Conservation (phyloP, 2,329 filamentous ascomycete genomes). For the Pseudogymnoascus sp. region DNA sequence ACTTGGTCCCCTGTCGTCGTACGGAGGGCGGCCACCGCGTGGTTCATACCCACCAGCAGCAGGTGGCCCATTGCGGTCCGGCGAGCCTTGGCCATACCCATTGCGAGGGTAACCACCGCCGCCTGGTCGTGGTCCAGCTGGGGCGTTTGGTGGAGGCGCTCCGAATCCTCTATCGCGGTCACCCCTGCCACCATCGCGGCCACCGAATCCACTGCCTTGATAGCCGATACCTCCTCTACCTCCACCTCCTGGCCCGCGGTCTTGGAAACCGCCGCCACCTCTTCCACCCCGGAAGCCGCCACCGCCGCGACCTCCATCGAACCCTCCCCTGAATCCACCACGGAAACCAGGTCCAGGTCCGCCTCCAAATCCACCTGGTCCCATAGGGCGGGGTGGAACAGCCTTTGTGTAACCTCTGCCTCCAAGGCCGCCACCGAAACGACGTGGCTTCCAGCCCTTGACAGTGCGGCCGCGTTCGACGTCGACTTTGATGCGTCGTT, state of each 20-base stretch:
- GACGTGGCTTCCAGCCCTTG: slow-evolving; percentile 84
- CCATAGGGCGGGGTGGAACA: slow-evolving; percentile 63
- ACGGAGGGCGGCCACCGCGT: slow-evolving; percentile 51
- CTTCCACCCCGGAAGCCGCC: slow-evolving; percentile 39
- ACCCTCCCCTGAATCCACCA: slow-evolving; percentile 31
- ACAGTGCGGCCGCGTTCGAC: slow-evolving; percentile 94
- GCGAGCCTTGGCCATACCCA: slow-evolving; percentile 29
- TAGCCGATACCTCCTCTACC: slow-evolving; percentile 31
- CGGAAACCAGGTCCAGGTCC: slow-evolving; percentile 38
- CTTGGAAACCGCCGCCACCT: slow-evolving; percentile 25
- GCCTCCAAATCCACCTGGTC: slow-evolving; percentile 51
- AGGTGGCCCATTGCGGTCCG: slow-evolving; percentile 30
- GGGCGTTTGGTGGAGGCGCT: slow-evolving; percentile 52
- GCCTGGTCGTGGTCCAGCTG: slow-evolving; percentile 51
- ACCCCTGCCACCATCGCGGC: slow-evolving; percentile 19
- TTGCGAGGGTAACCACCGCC: slow-evolving; percentile 42
- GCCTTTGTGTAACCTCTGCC: slow-evolving; percentile 89
- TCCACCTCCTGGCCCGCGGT: slow-evolving; percentile 28
- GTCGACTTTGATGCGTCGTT: slow-evolving; percentile 86
- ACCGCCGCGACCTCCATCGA: slow-evolving; percentile 41
- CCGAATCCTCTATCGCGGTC: slow-evolving; percentile 38
- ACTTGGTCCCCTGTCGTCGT: slow-evolving; percentile 50
- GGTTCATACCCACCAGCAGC: slow-evolving; percentile 45
- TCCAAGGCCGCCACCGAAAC: slow-evolving; percentile 86
- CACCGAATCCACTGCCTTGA: slow-evolving; percentile 26